Conservation (phyloP, 768 basidiomycete species). For the Suillus paluster region DNA sequence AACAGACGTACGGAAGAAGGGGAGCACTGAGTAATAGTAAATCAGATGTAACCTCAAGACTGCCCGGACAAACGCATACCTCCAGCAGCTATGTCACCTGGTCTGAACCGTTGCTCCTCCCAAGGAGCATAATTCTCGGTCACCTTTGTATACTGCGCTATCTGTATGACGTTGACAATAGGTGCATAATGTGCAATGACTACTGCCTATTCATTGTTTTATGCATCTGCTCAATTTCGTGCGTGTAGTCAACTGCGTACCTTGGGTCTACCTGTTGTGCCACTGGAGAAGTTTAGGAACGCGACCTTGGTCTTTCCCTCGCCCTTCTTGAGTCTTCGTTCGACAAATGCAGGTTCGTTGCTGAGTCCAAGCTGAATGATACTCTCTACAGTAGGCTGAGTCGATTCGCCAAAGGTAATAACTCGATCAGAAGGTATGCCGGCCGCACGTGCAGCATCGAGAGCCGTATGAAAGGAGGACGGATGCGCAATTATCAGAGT, state of each 20-base stretch:
- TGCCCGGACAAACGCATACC: constrained; percentile 42
- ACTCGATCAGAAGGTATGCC: constrained; percentile 36
- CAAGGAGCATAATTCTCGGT: constrained; percentile 41
- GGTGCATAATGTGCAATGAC: constrained; percentile 67
- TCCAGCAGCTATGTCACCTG: constrained; percentile 61
- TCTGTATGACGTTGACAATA: constrained; percentile 67
- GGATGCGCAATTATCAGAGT: constrained; percentile 38
- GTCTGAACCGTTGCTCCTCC: constrained; percentile 46
- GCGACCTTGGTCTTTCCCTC: constrained; percentile 68
- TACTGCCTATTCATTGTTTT: constrained; percentile 53
- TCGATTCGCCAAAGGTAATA: constrained; percentile 27
- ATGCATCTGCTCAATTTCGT: background rate
- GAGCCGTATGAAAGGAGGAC: constrained; percentile 28
- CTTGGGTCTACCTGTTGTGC: constrained; percentile 64
- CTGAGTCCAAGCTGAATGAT: constrained; percentile 50
- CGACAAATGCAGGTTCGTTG: constrained; percentile 44
- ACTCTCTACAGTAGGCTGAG: constrained; percentile 43
- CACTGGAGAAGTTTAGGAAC: constrained; percentile 74
- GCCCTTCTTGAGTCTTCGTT: constrained; percentile 54
- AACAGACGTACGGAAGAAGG: constrained; percentile 58
- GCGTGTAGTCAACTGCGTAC: constrained; percentile 6
- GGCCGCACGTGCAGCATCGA: constrained; percentile 32
- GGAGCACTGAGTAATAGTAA: constrained; percentile 45
- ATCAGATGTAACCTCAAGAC: background rate
- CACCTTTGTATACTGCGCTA: constrained; percentile 52